Base-by-base conservation (phyloP, 1,284 basidiomycete genomes). In the Omphalotus olearius region DNA sequence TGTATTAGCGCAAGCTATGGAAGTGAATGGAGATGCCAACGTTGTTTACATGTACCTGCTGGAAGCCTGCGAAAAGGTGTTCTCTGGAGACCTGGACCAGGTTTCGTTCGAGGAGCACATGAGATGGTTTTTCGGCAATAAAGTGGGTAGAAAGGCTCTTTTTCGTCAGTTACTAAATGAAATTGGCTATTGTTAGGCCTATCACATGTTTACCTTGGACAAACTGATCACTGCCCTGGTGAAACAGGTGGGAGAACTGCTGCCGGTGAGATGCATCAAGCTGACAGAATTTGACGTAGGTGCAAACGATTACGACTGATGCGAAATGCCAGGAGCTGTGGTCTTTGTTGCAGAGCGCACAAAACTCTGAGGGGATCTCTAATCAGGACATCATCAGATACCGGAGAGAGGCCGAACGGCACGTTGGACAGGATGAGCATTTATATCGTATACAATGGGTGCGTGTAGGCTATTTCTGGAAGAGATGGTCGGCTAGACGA, bases 111-210 rank as follows among this genome's bases (percentile, higher is more conserved):
- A 99, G 67, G 96, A 99, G 66, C 91, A 93, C 61, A 85, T 97
- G 78, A 76, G 97, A 54, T 93, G 91, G 82, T 95, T 99, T 79
- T 98, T 96, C 73, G 92, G 93, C 30, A 95, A 87, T 58, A 90
- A 93, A 76, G 94, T 93, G 60, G 71, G 84, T 57, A 42, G 30
- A 39, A 39, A 20, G 6, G 17, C 57, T 42, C 20, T 33, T 20
- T 38, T 49, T 41, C 49, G 25, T 49, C 46, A 48, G 54, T 52
- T 50, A 49, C 51, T 55, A 55, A 52, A 57, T 55, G 25, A 16
- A 6, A 16, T 66, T 64, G 47, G 53, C 35, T 45, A 39, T 52
- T 62, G 36, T 54, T 60, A 90, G 85, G 87, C 86, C 6, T 96
- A 92, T 71, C 79, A 87, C 50, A 73, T 94, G 62, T 97, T 95